A percentile compares a stretch with the other conserved stretches of the same genome.
Conservation (phyloP, 129 eudicot genomes). For the Arctium lappa region DNA sequence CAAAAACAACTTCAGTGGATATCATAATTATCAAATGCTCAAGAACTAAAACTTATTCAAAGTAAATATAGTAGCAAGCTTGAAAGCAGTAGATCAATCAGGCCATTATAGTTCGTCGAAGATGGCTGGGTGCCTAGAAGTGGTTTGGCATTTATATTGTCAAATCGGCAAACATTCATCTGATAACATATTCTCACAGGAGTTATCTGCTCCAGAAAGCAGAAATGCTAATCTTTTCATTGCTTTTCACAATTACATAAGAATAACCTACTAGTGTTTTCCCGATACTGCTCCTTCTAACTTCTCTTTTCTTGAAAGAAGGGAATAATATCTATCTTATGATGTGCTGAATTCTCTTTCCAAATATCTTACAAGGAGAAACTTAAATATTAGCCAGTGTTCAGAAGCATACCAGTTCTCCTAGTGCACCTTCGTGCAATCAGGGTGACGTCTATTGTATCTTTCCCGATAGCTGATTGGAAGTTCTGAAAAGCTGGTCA, state of each 20-base stretch:
- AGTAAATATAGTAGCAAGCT: neutral
- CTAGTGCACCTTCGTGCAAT: constrained; percentile 95
- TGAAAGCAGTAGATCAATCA: too few relatives aligned
- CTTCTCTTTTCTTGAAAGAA: neutral
- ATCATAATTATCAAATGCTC: neutral
- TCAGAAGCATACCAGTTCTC: constrained; percentile 59
- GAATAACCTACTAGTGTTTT: neutral
- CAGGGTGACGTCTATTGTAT: constrained; percentile 76
- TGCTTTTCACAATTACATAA: neutral
- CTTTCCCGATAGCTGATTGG: constrained; percentile 81
- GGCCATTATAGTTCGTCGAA: too few relatives aligned
- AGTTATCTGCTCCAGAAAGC: neutral
- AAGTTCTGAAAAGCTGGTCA: constrained; percentile 78
- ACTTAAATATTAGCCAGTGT: constrained; percentile 1
- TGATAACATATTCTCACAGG: too few relatives aligned
- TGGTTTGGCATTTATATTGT: too few relatives aligned
- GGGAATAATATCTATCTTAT: neutral
- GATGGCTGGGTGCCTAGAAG: too few relatives aligned
- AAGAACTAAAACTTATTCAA: neutral
- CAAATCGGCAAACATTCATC: too few relatives aligned
- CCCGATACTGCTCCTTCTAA: too few relatives aligned
- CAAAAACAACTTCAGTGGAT: neutral
- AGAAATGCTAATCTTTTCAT: neutral
- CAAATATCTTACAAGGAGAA: constrained; percentile 8
- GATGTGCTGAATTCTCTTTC: neutral